These are phyloP conservation scores for Plasmodium relictum DNA, from an alignment of 169 alveolate species.

Conservation along the genomic window DNA sequence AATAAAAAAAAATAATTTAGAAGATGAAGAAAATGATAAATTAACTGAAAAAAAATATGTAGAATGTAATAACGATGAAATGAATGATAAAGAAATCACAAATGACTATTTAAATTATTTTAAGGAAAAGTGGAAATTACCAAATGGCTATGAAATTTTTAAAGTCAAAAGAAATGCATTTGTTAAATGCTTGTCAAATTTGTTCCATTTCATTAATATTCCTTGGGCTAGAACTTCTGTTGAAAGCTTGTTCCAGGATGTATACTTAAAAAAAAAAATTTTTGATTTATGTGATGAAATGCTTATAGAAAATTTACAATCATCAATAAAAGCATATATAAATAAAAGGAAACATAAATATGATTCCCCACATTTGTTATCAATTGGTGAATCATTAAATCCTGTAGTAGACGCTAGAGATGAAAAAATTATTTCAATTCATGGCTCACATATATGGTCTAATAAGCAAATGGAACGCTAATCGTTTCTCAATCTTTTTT, in stretches of 20 bases:
- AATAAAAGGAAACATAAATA: constrained; percentile 31
- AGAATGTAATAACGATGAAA: background rate
- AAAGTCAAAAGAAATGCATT: constrained; percentile 79
- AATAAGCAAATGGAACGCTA: constrained; percentile 81
- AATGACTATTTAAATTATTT: constrained; percentile 20
- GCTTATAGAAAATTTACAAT: constrained; percentile 59
- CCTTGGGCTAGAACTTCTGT: constrained; percentile 84
- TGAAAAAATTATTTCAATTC: constrained; percentile 82
- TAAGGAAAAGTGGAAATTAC: constrained; percentile 61
- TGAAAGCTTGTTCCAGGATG: constrained; percentile 80
- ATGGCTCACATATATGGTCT: constrained; percentile 88
- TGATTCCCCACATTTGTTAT: constrained; percentile 48
- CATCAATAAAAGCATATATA: constrained; percentile 36
- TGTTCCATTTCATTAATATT: constrained; percentile 77
- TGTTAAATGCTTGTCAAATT: constrained; percentile 79
- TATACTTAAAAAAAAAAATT: constrained; percentile 79
- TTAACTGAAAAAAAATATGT: background rate
- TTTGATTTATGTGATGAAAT: constrained; percentile 63
- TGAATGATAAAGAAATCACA: background rate
- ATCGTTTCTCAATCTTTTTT: background rate
- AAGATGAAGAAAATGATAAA: background rate
- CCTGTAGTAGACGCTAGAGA: constrained; percentile 83
- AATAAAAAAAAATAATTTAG: background rate
- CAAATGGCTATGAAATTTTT: constrained; percentile 76
- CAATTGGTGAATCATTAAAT: constrained; percentile 75